Percentiles rank a stretch among this genome's conserved stretches.
phyloP scores from a whole-genome alignment of 176 grass and related monocot genomes.

The Guadua angustifolia region DNA sequence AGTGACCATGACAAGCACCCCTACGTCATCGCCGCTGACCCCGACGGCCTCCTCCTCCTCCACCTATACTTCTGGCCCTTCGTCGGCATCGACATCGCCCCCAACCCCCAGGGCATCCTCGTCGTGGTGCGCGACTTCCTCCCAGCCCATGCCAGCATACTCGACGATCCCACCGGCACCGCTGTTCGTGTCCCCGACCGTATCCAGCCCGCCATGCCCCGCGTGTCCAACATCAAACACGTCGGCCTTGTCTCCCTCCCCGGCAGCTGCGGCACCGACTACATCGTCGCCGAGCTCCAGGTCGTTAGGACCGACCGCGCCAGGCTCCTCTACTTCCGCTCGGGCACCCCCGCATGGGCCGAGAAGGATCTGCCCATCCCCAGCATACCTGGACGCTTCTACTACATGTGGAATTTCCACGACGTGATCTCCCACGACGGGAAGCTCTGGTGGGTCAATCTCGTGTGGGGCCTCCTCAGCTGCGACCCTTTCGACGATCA shows the following conservation, averaged over 20 bases:
- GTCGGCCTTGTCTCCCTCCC: neutral
- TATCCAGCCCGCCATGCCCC: neutral
- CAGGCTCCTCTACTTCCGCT: slow-evolving; percentile 16
- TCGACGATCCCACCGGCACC: neutral
- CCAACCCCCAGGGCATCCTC: neutral
- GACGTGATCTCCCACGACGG: slow-evolving; percentile 21
- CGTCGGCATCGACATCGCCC: neutral
- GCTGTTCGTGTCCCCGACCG: neutral
- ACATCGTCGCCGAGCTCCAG: slow-evolving; percentile 21
- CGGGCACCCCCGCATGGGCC: slow-evolving; percentile 2
- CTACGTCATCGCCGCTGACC: slow-evolving; percentile 11
- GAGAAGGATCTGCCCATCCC: slow-evolving; percentile 14
- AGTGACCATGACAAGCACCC: neutral
- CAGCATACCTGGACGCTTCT: neutral
- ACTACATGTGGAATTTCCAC: neutral
- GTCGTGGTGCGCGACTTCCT: neutral
- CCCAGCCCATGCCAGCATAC: neutral
- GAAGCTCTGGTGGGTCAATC: slow-evolving; percentile 45
- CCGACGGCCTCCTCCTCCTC: slow-evolving; percentile 10
- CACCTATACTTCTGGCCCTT: neutral
- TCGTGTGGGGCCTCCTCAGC: slow-evolving; percentile 18
- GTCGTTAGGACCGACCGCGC: neutral
- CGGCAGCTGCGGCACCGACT: neutral
- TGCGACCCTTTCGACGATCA: slow-evolving; percentile 27
- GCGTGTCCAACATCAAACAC: neutral